phyloP scores from a whole-genome alignment of 2,329 filamentous ascomycete genomes.

The Hymenoscyphus infarciens region DNA sequence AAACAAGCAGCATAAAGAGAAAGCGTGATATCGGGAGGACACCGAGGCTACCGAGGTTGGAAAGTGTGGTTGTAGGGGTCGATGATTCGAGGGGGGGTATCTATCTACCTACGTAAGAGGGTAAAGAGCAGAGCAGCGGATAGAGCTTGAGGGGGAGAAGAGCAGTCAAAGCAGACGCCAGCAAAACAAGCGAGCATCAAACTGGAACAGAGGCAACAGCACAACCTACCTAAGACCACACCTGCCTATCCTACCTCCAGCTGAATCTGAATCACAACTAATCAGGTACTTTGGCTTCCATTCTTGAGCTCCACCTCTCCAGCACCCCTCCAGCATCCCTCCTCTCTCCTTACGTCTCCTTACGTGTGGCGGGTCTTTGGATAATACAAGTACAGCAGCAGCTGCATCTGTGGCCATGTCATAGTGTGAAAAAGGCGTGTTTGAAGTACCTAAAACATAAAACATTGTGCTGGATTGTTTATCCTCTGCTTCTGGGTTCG shows the following conservation, averaged over 20 bases:
- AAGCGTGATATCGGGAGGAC: not conserved
- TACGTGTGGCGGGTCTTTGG: not conserved
- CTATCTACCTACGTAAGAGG: not conserved
- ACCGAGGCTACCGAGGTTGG: not conserved
- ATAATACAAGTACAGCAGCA: not conserved
- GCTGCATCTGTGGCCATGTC: not conserved
- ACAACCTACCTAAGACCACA: no score
- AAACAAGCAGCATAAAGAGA: not conserved
- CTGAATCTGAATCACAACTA: not conserved
- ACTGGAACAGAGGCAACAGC: not conserved
- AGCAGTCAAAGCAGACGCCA: not conserved
- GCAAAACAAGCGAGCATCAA: not conserved
- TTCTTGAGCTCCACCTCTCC: not conserved
- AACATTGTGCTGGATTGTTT: not conserved
- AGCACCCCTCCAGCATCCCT: not conserved
- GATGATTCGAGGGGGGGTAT: not conserved
- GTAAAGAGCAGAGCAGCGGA: not conserved
- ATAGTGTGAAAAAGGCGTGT: not conserved
- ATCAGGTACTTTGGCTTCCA: constrained; percentile 5
- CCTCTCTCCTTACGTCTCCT: not conserved
- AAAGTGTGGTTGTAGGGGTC: not conserved
- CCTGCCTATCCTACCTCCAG: not conserved
- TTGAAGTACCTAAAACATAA: not conserved
- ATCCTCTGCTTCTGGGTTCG: not conserved
- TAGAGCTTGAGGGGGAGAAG: not conserved